A percentile compares a stretch with the other conserved stretches of the same genome.
Conservation (phyloP, 805 yeast species). For the Metschnikowia colocasiae region DNA sequence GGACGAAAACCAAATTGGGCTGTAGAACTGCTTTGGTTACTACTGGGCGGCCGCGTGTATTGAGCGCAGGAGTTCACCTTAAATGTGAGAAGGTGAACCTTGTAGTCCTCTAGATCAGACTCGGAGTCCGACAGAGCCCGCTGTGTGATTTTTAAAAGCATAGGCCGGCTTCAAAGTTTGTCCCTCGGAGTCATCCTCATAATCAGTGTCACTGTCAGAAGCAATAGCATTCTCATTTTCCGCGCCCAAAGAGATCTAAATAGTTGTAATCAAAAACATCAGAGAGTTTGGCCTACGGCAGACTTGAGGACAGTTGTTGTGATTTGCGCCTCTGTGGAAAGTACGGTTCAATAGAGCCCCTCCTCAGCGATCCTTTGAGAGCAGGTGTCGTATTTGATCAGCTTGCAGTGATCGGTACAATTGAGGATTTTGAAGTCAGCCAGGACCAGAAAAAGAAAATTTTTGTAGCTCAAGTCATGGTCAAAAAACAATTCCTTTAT, state of each 20-base stretch:
- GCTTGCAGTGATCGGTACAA: slow-evolving; percentile 11
- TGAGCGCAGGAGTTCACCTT: slow-evolving; percentile 17
- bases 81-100: slow-evolving; percentile 18
- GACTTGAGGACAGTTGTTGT: slow-evolving; percentile 7
- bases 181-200: slow-evolving; percentile 8
- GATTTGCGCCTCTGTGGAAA: slow-evolving; percentile 9
- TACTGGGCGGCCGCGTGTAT: slow-evolving; percentile 13
- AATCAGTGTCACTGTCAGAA: slow-evolving; percentile 18
- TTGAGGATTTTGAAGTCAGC: slow-evolving; percentile 11
- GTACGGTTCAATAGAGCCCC: slow-evolving; percentile 19
- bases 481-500: slow-evolving; percentile 16
- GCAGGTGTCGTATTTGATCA: slow-evolving; percentile 8
- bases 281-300: slow-evolving; percentile 16
- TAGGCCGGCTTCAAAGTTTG: not conserved
- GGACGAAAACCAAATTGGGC: slow-evolving; percentile 13
- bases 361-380: slow-evolving; percentile 10
- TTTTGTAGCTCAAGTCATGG: slow-evolving; percentile 13
- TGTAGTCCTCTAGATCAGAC: slow-evolving; percentile 16
- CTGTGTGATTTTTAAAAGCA: not conserved
- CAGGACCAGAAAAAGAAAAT: slow-evolving; percentile 4
- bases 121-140: slow-evolving; percentile 8
- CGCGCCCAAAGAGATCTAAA: slow-evolving; percentile 3
- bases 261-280: slow-evolving; percentile 18
- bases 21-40: slow-evolving; percentile 3
- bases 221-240: slow-evolving; percentile 14